Percentiles rank a stretch among this genome's conserved stretches.
Conservation (phyloP, 1,284 basidiomycete genomes). For the Sporisorium sorghi region DNA sequence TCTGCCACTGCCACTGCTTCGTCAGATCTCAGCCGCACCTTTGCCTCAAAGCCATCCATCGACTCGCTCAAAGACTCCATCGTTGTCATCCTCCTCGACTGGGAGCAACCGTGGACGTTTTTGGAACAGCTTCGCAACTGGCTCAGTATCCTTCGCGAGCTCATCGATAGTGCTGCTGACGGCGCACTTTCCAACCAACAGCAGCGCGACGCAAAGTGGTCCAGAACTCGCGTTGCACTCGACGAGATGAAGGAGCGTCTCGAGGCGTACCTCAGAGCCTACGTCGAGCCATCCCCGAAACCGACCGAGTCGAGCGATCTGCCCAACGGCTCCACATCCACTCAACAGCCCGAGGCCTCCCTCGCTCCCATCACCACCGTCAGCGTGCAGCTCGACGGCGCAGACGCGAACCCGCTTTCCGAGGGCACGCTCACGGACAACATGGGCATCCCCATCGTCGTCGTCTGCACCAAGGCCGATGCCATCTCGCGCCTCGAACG, state of each 20-base stretch:
- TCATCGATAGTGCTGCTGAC: conserved; percentile 75
- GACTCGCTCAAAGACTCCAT: conserved; percentile 79
- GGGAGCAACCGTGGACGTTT: conserved; percentile 93
- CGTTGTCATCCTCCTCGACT: conserved; percentile 90
- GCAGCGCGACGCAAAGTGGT: conserved; percentile 78
- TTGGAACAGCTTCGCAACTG: conserved; percentile 86
- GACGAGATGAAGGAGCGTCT: conserved; percentile 82
- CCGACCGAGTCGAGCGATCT: conserved; percentile 24
- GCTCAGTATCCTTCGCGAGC: conserved; percentile 72
- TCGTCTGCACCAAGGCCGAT: conserved; percentile 81
- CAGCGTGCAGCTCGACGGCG: conserved; percentile 69
- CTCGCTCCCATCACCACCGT: conserved; percentile 72
- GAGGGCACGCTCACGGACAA: conserved; percentile 63
- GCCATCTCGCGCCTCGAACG: conserved; percentile 68
- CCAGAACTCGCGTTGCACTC: conserved; percentile 70
- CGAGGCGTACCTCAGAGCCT: conserved; percentile 87
- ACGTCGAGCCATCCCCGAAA: conserved; percentile 79
- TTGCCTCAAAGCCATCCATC: conserved; percentile 41
- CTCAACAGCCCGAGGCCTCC: conserved; percentile 62
- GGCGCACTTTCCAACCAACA: conserved; percentile 69
- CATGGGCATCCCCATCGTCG: conserved; percentile 85
- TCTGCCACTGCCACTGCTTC: conserved; percentile 10
- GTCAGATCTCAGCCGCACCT: not conserved
- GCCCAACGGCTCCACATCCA: not conserved
- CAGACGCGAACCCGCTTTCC: conserved; percentile 43